A percentile compares a stretch with the other conserved stretches of the same genome.
Conservation (phyloP, 306 rosid genomes). For the Acacia melanoxylon region DNA sequence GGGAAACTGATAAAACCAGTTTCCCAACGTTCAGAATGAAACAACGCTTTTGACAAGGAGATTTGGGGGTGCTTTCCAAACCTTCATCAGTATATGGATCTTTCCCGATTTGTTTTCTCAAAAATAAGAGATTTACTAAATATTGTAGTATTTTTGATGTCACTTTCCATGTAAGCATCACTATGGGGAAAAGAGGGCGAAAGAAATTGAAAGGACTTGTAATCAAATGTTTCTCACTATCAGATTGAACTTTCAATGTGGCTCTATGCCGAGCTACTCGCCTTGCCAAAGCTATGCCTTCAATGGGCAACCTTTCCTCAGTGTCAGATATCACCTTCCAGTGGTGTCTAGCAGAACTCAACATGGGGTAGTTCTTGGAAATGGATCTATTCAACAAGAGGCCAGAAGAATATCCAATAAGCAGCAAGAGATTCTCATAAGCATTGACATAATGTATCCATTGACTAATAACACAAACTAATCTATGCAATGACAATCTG, state of each 20-base stretch:
- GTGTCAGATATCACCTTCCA: constrained; percentile 65
- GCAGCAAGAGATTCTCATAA: constrained; percentile 60
- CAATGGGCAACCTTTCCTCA: constrained; percentile 76
- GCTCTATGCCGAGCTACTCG: constrained; percentile 81
- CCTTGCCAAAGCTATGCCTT: constrained; percentile 76
- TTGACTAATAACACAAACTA: constrained; percentile 51
- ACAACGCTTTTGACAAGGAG: constrained; percentile 43
- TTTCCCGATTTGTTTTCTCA: constrained; percentile 31
- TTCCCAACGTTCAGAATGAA: constrained; percentile 65
- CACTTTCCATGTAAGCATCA: constrained; percentile 49
- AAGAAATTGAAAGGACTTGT: constrained; percentile 34
- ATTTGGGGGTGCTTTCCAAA: constrained; percentile 40
- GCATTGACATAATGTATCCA: constrained; percentile 80
- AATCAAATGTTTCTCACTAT: constrained; percentile 28
- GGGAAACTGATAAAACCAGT: constrained; percentile 51
- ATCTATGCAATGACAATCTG: constrained; percentile 53
- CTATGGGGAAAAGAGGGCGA: constrained; percentile 34
- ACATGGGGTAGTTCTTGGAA: constrained; percentile 45
- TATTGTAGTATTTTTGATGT: constrained; percentile 36
- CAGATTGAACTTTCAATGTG: constrained; percentile 44
- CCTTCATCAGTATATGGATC: constrained; percentile 42
- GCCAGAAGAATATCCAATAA: constrained; percentile 61
- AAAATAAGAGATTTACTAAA: constrained; percentile 34
- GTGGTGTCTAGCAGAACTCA: constrained; percentile 48
- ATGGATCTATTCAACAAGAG: constrained; percentile 48